A percentile compares a stretch with the other conserved stretches of the same genome.
Evolutionary conservation across 495 filamentous ascomycete genomes (phyloP).

Genomic region (Neurospora sp.): DNA sequence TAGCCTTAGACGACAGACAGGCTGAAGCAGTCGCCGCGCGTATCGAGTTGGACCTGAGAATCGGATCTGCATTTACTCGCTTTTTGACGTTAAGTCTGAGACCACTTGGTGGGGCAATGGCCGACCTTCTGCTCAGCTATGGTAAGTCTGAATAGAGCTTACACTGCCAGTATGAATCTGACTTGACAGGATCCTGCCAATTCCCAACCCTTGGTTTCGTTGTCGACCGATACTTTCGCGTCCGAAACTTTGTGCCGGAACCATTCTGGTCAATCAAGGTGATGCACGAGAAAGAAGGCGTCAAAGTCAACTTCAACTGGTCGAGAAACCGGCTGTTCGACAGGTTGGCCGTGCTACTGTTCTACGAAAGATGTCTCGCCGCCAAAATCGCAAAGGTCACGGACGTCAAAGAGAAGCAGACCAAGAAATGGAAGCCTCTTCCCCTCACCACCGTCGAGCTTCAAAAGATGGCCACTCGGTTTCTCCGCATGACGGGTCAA

Average conservation of each 20-base stretch:
- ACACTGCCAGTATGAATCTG: not conserved
- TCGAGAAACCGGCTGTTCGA: slow-evolving; percentile 77
- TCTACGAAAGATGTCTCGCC: slow-evolving; percentile 74
- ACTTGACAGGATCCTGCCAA: slow-evolving; percentile 71
- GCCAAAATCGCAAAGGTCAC: slow-evolving; percentile 71
- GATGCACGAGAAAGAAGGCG: slow-evolving; percentile 62
- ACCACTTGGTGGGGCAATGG: slow-evolving; percentile 50
- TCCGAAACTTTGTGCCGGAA: slow-evolving; percentile 89
- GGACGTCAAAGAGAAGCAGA: slow-evolving; percentile 80
- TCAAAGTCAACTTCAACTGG: slow-evolving; percentile 82
- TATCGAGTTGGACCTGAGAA: slow-evolving; percentile 86
- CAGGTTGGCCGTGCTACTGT: slow-evolving; percentile 63
- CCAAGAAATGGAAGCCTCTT: slow-evolving; percentile 86
- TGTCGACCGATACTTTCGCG: slow-evolving; percentile 86
- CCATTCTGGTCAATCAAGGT: slow-evolving; percentile 88
- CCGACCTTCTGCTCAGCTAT: slow-evolving; percentile 68
- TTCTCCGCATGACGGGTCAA: slow-evolving; percentile 76
- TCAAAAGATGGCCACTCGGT: slow-evolving; percentile 89
- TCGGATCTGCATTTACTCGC: slow-evolving; percentile 88
- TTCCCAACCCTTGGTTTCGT: slow-evolving; percentile 96
- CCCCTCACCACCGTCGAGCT: slow-evolving; percentile 95
- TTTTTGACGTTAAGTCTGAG: slow-evolving; percentile 69
- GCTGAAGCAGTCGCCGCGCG: slow-evolving; percentile 80
- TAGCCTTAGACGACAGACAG: slow-evolving; percentile 73
- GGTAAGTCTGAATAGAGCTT: slow-evolving; percentile 40